These are phyloP conservation scores for Sugiyamaella qingdaonensis DNA, from an alignment of 805 yeast species.

Conservation along the genomic window DNA sequence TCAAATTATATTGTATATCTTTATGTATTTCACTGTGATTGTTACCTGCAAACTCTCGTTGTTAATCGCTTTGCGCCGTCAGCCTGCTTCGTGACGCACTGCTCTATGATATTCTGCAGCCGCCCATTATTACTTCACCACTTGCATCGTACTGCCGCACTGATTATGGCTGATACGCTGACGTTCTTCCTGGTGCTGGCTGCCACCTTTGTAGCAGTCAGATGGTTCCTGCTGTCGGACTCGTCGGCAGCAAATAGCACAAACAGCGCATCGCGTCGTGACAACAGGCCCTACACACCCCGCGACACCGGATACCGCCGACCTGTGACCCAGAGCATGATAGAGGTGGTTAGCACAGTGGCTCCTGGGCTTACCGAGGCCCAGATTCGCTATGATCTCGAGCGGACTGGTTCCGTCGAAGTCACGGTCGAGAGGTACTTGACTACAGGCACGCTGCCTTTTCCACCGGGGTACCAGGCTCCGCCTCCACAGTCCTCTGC, in stretches of 20 bases:
- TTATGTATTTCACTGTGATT: too few relatives aligned
- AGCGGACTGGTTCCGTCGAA: conserved; percentile 66
- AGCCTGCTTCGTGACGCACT: too few relatives aligned
- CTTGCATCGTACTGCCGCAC: conserved; percentile 1
- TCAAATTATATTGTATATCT: too few relatives aligned
- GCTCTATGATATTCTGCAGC: too few relatives aligned
- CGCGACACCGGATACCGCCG: conserved; percentile 19
- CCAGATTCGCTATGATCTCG: conserved; percentile 71
- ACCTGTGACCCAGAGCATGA: conserved; percentile 49
- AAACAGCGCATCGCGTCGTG: neutral
- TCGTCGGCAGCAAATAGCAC: conserved; percentile 1
- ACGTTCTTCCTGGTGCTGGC: conserved; percentile 22
- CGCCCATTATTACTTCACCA: neutral
- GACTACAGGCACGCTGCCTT: conserved; percentile 55
- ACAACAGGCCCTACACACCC: neutral
- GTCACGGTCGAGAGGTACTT: conserved; percentile 70
- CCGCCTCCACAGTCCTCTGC: conserved; percentile 10
- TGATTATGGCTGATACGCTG: conserved; percentile 12
- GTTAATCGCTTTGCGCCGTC: too few relatives aligned
- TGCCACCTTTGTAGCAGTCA: conserved; percentile 21
- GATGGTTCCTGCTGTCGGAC: conserved; percentile 15
- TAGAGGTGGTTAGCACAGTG: conserved; percentile 76
- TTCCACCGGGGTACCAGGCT: conserved; percentile 19
- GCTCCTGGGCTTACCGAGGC: conserved; percentile 68
- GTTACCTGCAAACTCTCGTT: too few relatives aligned